Evolutionary conservation across 345 rosid species (phyloP).

Genomic region (Bruguiera sexangula): DNA sequence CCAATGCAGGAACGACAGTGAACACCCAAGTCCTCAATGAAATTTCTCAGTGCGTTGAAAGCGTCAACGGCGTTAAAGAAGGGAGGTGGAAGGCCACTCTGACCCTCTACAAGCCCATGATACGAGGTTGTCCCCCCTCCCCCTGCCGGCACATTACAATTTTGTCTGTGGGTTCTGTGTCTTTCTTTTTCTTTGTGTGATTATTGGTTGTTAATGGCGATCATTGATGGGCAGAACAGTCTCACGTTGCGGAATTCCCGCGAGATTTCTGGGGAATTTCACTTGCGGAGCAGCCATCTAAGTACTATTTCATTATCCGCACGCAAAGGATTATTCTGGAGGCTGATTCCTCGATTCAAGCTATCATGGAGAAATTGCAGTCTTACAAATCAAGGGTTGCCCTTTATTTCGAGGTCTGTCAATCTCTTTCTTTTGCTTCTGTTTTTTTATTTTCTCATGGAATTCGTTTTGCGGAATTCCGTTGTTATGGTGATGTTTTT

Average conservation of each 20-base stretch:
- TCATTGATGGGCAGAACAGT: conserved; percentile 41
- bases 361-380: conserved; percentile 92
- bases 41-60: conserved; percentile 74
- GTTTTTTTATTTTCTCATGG: neutral
- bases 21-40: conserved; percentile 85
- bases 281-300: conserved; percentile 71
- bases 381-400: conserved; percentile 78
- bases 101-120: conserved; percentile 60
- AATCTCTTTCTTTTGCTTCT: neutral
- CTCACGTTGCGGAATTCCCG: conserved; percentile 49
- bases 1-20: conserved; percentile 72
- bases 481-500: neutral
- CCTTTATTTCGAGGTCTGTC: conserved; percentile 68
- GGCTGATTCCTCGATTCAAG: conserved; percentile 74
- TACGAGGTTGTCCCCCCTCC: conserved; percentile 34
- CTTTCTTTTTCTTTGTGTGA: neutral
- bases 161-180: neutral
- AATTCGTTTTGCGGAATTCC: neutral
- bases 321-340: conserved; percentile 67
- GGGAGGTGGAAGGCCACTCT: conserved; percentile 91
- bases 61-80: conserved; percentile 81
- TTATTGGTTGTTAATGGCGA: neutral
- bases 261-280: conserved; percentile 80
- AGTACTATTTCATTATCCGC: conserved; percentile 72
- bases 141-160: neutral